phyloP scores from a whole-genome alignment of 495 filamentous ascomycete species.

The Parmelia sp. region DNA sequence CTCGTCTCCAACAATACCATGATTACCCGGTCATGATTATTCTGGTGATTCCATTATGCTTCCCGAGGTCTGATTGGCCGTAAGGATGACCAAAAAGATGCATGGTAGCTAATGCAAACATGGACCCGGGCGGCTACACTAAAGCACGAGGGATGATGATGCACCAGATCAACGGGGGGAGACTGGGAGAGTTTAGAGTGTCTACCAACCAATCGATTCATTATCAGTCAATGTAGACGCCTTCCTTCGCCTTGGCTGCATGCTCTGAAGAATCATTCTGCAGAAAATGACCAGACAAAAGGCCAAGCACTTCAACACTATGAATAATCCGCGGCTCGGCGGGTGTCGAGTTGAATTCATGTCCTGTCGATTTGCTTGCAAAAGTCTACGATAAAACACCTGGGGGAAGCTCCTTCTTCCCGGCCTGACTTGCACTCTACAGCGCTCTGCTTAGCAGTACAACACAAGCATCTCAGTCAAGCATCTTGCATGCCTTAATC shows the following conservation, averaged over 20 bases:
- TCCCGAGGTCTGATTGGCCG: conserved; percentile 2
- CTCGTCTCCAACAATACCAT: too few relatives aligned
- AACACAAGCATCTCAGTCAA: neutral
- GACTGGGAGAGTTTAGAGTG: too few relatives aligned
- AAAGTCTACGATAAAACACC: neutral
- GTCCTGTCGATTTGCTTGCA: neutral
- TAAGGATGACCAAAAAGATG: too few relatives aligned
- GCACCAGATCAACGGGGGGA: too few relatives aligned
- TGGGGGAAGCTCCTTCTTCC: neutral
- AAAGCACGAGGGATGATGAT: too few relatives aligned
- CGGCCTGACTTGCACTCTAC: neutral
- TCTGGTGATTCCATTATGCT: too few relatives aligned
- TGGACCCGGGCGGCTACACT: conserved; percentile 12
- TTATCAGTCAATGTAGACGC: neutral
- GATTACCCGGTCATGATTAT: too few relatives aligned
- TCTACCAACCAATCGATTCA: neutral
- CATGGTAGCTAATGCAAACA: conserved; percentile 4
- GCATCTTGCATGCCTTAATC: neutral
- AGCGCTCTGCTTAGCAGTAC: too few relatives aligned
- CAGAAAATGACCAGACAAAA: neutral
- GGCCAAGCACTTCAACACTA: neutral
- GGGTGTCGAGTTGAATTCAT: neutral
- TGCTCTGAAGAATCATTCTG: neutral
- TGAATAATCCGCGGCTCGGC: neutral
- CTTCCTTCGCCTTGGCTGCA: conserved; percentile 2